phyloP scores from a whole-genome alignment of 441 rosid genomes.

The Jatropha podagrica region DNA sequence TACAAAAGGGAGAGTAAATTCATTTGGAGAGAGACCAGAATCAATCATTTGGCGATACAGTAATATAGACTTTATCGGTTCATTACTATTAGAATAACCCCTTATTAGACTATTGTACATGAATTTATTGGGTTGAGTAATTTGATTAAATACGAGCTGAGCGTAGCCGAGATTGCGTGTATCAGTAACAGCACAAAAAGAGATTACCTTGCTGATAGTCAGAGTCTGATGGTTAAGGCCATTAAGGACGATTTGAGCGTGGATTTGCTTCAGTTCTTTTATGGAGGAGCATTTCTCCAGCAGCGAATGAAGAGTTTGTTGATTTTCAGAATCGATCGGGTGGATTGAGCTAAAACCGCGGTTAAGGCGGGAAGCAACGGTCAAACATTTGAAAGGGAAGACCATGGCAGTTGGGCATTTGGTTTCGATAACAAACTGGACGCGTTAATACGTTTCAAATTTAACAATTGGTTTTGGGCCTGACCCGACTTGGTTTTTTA shows the following conservation, averaged over 20 bases:
- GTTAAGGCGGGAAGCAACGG: slow-evolving; percentile 34
- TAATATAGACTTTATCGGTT: slow-evolving; percentile 29
- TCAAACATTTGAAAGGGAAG: slow-evolving; percentile 17
- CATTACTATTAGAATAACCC: slow-evolving; percentile 24
- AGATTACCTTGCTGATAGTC: slow-evolving; percentile 30
- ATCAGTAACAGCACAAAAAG: slow-evolving; percentile 27
- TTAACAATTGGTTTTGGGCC: too few relatives aligned
- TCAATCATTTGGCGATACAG: slow-evolving; percentile 32
- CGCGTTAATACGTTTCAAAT: too few relatives aligned
- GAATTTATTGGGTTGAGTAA: slow-evolving; percentile 29
- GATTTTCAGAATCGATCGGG: slow-evolving; percentile 17
- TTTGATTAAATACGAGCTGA: slow-evolving; percentile 24
- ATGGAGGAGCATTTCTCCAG: slow-evolving; percentile 30
- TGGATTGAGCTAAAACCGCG: slow-evolving; percentile 3
- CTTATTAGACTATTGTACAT: slow-evolving; percentile 36
- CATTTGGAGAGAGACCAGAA: slow-evolving; percentile 36
- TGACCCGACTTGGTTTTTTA: too few relatives aligned
- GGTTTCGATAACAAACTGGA: too few relatives aligned
- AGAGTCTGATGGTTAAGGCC: slow-evolving; percentile 24
- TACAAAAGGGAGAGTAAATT: slow-evolving; percentile 46
- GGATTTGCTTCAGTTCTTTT: slow-evolving; percentile 28
- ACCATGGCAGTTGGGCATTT: slow-evolving; percentile 11
- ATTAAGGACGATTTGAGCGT: slow-evolving; percentile 30
- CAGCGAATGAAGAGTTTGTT: slow-evolving; percentile 20
- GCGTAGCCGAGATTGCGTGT: slow-evolving; percentile 29